Evolutionary conservation across 345 rosid genomes (phyloP).

Genomic region (Aquilaria malaccensis): DNA sequence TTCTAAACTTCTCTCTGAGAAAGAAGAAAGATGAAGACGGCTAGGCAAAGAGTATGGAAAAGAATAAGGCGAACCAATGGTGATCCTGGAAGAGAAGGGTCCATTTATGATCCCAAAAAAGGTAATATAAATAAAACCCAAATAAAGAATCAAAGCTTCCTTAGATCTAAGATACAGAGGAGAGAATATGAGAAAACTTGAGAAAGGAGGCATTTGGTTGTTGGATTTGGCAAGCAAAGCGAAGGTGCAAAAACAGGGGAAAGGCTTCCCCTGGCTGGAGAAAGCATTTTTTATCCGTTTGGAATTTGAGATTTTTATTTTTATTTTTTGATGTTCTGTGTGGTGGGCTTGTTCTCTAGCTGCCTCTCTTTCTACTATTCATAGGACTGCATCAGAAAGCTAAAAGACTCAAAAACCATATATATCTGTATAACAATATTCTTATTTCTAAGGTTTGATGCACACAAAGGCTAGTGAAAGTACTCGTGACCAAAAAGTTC

Average conservation of each 20-base stretch:
- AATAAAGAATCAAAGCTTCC: conserved; percentile 85
- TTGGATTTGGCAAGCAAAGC: conserved; percentile 74
- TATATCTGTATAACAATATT: too few relatives aligned
- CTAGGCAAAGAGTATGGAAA: conserved; percentile 17
- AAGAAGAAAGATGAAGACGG: conserved; percentile 29
- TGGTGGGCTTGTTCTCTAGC: background rate
- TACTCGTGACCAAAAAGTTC: background rate
- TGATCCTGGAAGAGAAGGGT: conserved; percentile 41
- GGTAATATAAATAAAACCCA: conserved; percentile 33
- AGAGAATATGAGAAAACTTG: conserved; percentile 95
- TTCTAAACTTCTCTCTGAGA: conserved; percentile 10
- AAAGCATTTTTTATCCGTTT: conserved; percentile 3
- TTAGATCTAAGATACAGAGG: conserved; percentile 48
- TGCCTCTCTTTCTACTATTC: conserved; percentile 2
- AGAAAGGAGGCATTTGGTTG: conserved; percentile 75
- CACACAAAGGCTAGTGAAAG: background rate
- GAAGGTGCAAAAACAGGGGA: conserved; percentile 50
- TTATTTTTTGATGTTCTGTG: background rate
- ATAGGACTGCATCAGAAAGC: conserved; percentile 11
- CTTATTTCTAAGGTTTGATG: conserved; percentile 1
- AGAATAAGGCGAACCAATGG: conserved; percentile 35
- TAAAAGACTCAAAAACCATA: background rate
- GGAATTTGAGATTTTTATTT: conserved; percentile 18
- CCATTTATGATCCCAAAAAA: conserved; percentile 30
- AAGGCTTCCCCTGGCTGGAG: conserved; percentile 17